Base-by-base conservation (phyloP, 139 green algal species). In the Deuterostichococcus epilithicus region DNA sequence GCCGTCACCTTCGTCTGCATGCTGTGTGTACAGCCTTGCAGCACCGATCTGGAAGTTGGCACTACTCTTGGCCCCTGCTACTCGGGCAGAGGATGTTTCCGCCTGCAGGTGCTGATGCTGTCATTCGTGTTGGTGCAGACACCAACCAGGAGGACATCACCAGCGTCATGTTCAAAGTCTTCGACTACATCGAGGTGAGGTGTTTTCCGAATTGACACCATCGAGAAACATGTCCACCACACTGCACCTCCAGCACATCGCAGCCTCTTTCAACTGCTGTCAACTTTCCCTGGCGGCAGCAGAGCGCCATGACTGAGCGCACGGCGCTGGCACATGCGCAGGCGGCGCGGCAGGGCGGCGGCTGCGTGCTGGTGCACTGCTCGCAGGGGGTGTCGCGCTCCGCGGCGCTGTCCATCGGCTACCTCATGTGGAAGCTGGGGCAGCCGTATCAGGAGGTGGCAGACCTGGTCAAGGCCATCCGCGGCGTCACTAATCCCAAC, bases 141-240 rank as follows among this genome's bases (percentile, higher is more conserved):
- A 93, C 80, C 0, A 92, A 93, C 0, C 81, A 75, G 3, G 94
- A 99, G 80, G 95, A 99, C 86, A 95, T 99, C 28, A 67, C 87
- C 23, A 89, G 84, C 39, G 86, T 99, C 5, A 76, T 99, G 67
- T 98, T 98, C 78, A 92, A 98, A 66, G 90, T 91, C 0, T 94
- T 99, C 75, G 93, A 98, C 78, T 99, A 95, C 82, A 97, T 99
- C 5, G 90, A 98, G 70, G 82, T 26, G 90, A 84, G 33, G 72
- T 81, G 6, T 67, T 38, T 63, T 28, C 13, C 28, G 10, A 23
- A 52, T 23, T 52, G 42, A 52, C 10, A 63, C 52, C 20, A 28
- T 63, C 52, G 8, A 52, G 42, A n/a, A n/a, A n/a, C n/a, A n/a
- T n/a, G n/a, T n/a, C n/a, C n/a, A n/a, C n/a, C n/a, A n/a, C n/a